Percentiles rank a stretch among this genome's conserved stretches.
Evolutionary conservation across 2,329 filamentous ascomycete genomes (phyloP).

Genomic region (Raffaelea arxii): DNA sequence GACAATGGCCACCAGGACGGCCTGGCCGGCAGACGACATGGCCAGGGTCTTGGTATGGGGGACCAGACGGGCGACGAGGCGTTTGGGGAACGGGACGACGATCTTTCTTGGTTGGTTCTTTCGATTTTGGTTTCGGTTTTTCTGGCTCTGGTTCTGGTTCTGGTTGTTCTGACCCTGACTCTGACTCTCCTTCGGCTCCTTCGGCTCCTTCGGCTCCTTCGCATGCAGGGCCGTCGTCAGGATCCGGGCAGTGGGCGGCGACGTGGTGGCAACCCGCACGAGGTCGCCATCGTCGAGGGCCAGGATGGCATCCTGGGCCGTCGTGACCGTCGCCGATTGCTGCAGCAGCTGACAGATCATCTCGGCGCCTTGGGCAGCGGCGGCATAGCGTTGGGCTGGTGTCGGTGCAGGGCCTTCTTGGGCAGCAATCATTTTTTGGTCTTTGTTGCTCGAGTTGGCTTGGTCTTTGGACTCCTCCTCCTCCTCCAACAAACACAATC

Average conservation of each 20-base stretch:
- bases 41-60: conserved; percentile 37
- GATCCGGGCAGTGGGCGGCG: conserved; percentile 37
- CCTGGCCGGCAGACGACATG: conserved; percentile 39
- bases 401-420: conserved; percentile 21
- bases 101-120: background rate
- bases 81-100: conserved; percentile 38
- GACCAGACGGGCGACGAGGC: conserved; percentile 36
- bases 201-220: conserved; percentile 35
- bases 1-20: conserved; percentile 39
- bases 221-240: conserved; percentile 40
- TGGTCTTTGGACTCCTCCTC: conserved; percentile 20
- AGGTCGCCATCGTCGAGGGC: conserved; percentile 45
- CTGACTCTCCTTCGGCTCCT: conserved; percentile 8
- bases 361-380: conserved; percentile 64
- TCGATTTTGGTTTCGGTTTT: background rate
- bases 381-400: conserved; percentile 31
- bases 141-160: background rate
- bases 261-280: conserved; percentile 53
- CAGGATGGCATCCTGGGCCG: conserved; percentile 65
- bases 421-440: conserved; percentile 9
- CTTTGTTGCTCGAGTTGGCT: conserved; percentile 7
- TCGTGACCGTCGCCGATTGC: conserved; percentile 50
- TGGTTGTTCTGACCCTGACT: background rate
- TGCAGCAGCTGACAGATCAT: too few relatives aligned
- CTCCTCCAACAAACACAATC: conserved; percentile 36